Evolutionary conservation across 208 protist species (phyloP), one percentile per base, ranked within the genome.

Genomic region (Trypanosoma avium): DNA sequence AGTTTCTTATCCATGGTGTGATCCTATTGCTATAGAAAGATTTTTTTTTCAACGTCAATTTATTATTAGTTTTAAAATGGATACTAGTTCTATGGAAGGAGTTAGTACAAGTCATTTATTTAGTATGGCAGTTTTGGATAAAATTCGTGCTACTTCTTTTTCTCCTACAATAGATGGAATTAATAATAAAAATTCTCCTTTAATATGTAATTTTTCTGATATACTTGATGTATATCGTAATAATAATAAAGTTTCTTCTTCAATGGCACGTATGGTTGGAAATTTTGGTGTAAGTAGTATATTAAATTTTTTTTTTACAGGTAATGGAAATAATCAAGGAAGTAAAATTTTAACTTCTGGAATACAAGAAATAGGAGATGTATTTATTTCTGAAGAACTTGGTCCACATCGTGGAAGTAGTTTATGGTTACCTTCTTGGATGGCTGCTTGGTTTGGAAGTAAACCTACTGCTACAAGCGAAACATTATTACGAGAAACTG

Each of bases 41-140:
- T 61, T 77, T 26, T 77, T 77, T 50, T 58, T 70, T 55, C 46
- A 50, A 21, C 72, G 72, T 27, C 60, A 62, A n/a, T 35, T 77
- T 46, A 36, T 22, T 21, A 3, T 77, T 45, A 2, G 52, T 26
- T 73, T 77, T 67, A n/a, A 42, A 3, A 2, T 77, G n/a, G 36
- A 67, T 19, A 7, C 13, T 4, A n/a, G 6, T 27, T 9, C 50
- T 27, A 36, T 32, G 21, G 52, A 29, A 4, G 19, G 24, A 22
- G 33, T 73, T 55, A 67, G 63, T 13, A 38, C 33, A 17, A 70
- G 57, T 21, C 24, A 69, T 22, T 74, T 78, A 48, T 48, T 61
- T 27, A 64, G 48, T 29, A 38, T 58, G 19, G 52, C 67, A 0
- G 60, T 66, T 4, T 69, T 81, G 49, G 38, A n/a, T 40, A 32